These are phyloP conservation scores for Hansenula lynferdii DNA, from an alignment of 1,139 yeast genomes.

Conservation along the genomic window DNA sequence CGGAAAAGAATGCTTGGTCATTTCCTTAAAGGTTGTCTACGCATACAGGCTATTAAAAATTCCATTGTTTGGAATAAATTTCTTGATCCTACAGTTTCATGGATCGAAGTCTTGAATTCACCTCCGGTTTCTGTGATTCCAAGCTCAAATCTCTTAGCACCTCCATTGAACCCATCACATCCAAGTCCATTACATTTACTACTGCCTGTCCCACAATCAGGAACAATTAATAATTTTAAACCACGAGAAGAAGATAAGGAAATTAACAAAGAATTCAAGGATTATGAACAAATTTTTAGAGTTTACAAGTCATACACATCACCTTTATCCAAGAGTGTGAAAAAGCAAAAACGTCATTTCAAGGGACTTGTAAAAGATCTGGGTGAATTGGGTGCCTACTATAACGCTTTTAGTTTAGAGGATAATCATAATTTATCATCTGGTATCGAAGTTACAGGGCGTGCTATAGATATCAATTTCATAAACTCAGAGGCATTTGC, in stretches of 20 bases:
- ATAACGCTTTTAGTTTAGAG: conserved; percentile 70
- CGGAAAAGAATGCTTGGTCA: conserved; percentile 75
- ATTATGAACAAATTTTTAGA: conserved; percentile 50
- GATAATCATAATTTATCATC: conserved; percentile 43
- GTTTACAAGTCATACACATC: conserved; percentile 54
- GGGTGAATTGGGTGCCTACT: conserved; percentile 32
- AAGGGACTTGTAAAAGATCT: conserved; percentile 35
- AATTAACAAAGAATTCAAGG: conserved; percentile 39
- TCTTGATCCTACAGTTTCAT: conserved; percentile 78
- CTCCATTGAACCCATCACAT: conserved; percentile 48
- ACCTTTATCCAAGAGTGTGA: conserved; percentile 51
- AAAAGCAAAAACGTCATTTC: conserved; percentile 46
- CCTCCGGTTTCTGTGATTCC: conserved; percentile 57
- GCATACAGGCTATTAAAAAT: conserved; percentile 43
- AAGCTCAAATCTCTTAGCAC: conserved; percentile 46
- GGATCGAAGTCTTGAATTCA: conserved; percentile 48
- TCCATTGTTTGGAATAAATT: conserved; percentile 70
- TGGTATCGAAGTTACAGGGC: conserved; percentile 71
- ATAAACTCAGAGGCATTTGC: conserved; percentile 63
- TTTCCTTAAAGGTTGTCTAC: conserved; percentile 73
- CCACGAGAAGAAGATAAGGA: conserved; percentile 16
- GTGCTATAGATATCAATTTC: conserved; percentile 70
- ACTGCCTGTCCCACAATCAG: conserved; percentile 46
- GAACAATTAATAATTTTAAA: conserved; percentile 19
- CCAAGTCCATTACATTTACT: conserved; percentile 54